Evolutionary conservation across 2,329 filamentous ascomycete genomes (phyloP), one percentile per base, ranked within the genome.

Genomic region (Botrytis squamosa): DNA sequence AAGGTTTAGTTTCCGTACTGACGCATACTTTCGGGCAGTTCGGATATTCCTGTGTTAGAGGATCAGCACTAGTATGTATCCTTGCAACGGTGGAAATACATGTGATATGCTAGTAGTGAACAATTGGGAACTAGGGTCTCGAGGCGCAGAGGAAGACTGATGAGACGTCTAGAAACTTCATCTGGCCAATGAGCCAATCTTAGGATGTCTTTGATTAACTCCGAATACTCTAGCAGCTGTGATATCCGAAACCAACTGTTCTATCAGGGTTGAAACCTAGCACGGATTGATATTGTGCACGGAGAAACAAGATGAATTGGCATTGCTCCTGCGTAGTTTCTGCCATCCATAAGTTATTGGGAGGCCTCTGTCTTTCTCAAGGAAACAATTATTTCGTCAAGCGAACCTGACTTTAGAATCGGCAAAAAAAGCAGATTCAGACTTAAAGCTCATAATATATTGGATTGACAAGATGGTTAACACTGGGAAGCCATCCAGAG

Each of bases 401-500:
- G 5, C 7, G 9, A 22, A 36, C 5, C 18, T 42, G 29, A 20
- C 14, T 55, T n/a, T n/a, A 22, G 16, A 55, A 25, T 57, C 49
- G 14, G 36, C 29, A 25, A 20, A 68, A 38, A 22, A 52, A 20
- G 42, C 4, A 55, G 3, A 68, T 8, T 4, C 9, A 29, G 14
- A 40, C 25, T 55, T n/a, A 25, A 42, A 52, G 5, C 7, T 55
- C 20, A 9, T 14, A 20, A 3, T 12, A 57, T 8, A 20, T 29
- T 12, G 12, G 40, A 57, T 42, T 38, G 36, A 33, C 25, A 73
- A 52, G 14, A 73, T 73, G 65, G 71, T 73, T 8, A 73, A 73
- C 14, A 70, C 66, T 9, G 71, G 71, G 12, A 69, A 68, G 57
- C 74, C 75, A 33, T 76, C 72, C n/a, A 64, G 60, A 59, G 74